Percentiles rank a stretch among this genome's conserved stretches.
Evolutionary conservation across 306 rosid genomes (phyloP).

Genomic region (Rosa chinensis): DNA sequence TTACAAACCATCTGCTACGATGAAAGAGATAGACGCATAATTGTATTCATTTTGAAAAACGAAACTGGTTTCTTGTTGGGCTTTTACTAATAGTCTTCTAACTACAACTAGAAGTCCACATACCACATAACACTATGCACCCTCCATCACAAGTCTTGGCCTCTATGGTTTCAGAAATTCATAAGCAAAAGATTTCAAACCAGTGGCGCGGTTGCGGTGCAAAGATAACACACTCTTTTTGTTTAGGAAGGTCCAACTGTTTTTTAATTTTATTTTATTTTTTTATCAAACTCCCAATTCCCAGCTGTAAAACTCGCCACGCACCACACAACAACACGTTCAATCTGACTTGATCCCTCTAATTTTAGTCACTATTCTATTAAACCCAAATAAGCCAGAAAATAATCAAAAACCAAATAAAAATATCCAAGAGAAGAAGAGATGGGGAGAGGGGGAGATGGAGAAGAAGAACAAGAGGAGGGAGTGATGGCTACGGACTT

Average conservation of each 20-base stretch:
- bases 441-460: background rate
- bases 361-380: background rate
- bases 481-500: constrained; percentile 72
- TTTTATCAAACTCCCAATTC: background rate
- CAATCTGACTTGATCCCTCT: background rate
- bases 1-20: no score
- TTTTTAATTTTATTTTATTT: no score
- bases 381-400: background rate
- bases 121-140: no score
- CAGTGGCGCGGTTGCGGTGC: background rate
- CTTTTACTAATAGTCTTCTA: no score
- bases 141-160: no score
- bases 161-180: no score
- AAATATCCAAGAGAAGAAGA: background rate
- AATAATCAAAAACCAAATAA: background rate
- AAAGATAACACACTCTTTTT: background rate
- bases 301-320: background rate
- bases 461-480: constrained; percentile 32
- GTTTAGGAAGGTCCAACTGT: no score
- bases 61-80: no score
- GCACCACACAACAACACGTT: background rate
- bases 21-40: no score
- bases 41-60: no score
- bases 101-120: no score
- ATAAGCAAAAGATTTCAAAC: background rate